Evolutionary conservation across 306 rosid genomes (phyloP), one percentile per base, ranked within the genome.

Genomic region (Crotalaria pallida): DNA sequence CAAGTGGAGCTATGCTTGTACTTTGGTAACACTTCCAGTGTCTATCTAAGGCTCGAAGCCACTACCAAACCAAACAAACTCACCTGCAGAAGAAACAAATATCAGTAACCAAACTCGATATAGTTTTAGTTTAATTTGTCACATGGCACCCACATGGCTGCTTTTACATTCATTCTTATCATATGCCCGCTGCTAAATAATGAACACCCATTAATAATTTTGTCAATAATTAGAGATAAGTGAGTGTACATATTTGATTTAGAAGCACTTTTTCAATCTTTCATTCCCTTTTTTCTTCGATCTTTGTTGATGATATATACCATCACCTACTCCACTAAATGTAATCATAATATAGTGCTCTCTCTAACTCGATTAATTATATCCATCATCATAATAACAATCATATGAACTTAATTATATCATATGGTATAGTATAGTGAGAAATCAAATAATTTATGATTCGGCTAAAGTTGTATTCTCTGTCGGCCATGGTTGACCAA

Each of bases 261-360:
- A 43, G 50, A 70, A 77, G 67, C 33, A 26, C 27, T 15, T 48
- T 3, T 77, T 38, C 29, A 53, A 59, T 29, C 15, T 31, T 31
- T 31, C 36, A 4, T 31, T 6, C 7, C 7, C 36, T 31, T n/a
- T n/a, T n/a, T n/a, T n/a, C n/a, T 16, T 57, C 7, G 36, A 48
- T 51, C 38, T 62, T 26, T 59, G 58, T 26, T 64, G 70, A 64
- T 17, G 29, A 74, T 73, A 58, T n/a, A n/a, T n/a, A n/a, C n/a
- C n/a, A n/a, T n/a, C 63, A 77, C 79, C 85, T 26, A 84, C 88
- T 81, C 85, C 88, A 84, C 83, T 47, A 65, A 27, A 17, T 52
- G 52, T 47, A 45, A 69, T 29, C 51, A 65, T 50, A 3, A 2
- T 21, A 65, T 43, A 63, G 55, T 52, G 75, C 60, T 74, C 60